Evolutionary conservation across 1,284 basidiomycete genomes (phyloP).

Genomic region (Trichosporon sp.): DNA sequence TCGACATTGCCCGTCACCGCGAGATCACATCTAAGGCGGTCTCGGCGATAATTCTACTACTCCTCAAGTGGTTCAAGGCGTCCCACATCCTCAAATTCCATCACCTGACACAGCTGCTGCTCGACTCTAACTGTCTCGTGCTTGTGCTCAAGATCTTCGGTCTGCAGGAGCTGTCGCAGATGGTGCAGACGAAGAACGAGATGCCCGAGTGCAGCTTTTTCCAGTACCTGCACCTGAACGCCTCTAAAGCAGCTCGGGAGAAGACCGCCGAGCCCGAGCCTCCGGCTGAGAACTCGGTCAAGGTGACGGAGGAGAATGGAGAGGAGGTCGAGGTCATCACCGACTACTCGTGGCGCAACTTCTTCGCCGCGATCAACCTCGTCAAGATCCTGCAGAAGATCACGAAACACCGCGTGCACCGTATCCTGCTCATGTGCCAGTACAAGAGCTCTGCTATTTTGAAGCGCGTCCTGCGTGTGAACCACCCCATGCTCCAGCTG

Average conservation of each 20-base stretch:
- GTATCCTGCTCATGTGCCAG: conserved; percentile 94
- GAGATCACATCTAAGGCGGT: conserved; percentile 98
- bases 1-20: conserved; percentile 91
- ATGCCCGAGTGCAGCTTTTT: conserved; percentile 71
- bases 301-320: conserved; percentile 40
- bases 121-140: conserved; percentile 93
- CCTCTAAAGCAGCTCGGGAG: conserved; percentile 63
- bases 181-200: conserved; percentile 85
- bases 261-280: conserved; percentile 50
- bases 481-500: conserved; percentile 90
- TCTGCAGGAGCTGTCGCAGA: conserved; percentile 81
- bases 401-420: conserved; percentile 89
- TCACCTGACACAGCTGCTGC: conserved; percentile 87
- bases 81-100: conserved; percentile 99
- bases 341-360: conserved; percentile 97
- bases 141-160: conserved; percentile 98
- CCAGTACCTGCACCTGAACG: conserved; percentile 70
- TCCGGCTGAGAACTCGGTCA: conserved; percentile 38
- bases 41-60: conserved; percentile 86
- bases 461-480: conserved; percentile 90
- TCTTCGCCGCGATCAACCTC: conserved; percentile 97
- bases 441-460: conserved; percentile 98
- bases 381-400: conserved; percentile 98
- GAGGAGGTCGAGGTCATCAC: conserved; percentile 88
- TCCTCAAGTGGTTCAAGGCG: conserved; percentile 97